Evolutionary conservation across 1,139 yeast genomes (phyloP).

Genomic region (Pichia cactophila): DNA sequence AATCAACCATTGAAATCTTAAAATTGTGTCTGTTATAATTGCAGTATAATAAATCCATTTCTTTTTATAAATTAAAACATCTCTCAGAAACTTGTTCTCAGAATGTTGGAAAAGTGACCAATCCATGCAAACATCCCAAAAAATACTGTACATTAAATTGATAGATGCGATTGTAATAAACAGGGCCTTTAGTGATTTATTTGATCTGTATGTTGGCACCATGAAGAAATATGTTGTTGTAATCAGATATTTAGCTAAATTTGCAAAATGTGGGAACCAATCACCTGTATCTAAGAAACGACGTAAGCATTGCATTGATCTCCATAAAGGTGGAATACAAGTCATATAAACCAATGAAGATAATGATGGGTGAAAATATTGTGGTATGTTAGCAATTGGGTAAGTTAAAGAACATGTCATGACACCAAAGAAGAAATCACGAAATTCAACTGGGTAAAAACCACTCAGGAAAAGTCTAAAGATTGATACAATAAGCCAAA

Average conservation of each 20-base stretch:
- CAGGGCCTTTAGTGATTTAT: slow-evolving; percentile 35
- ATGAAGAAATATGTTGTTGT: slow-evolving; percentile 63
- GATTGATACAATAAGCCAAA: slow-evolving; percentile 67
- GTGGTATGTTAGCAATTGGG: slow-evolving; percentile 75
- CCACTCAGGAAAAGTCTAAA: slow-evolving; percentile 78
- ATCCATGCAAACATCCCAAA: slow-evolving; percentile 95
- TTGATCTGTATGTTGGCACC: slow-evolving; percentile 75
- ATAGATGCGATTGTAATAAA: slow-evolving; percentile 68
- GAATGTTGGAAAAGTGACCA: slow-evolving; percentile 77
- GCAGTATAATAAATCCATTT: slow-evolving; percentile 67
- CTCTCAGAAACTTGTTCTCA: slow-evolving; percentile 57
- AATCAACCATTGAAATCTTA: slow-evolving; percentile 88
- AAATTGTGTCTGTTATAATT: slow-evolving; percentile 59
- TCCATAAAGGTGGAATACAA: slow-evolving; percentile 82
- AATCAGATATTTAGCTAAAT: slow-evolving; percentile 66
- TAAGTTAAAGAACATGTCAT: slow-evolving; percentile 82
- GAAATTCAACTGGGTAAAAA: slow-evolving; percentile 85
- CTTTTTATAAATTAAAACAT: slow-evolving; percentile 55
- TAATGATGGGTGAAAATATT: slow-evolving; percentile 77
- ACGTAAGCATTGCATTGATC: slow-evolving; percentile 81
- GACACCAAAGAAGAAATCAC: slow-evolving; percentile 91
- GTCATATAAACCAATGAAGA: slow-evolving; percentile 76
- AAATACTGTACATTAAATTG: slow-evolving; percentile 60
- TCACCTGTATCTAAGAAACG: slow-evolving; percentile 92
- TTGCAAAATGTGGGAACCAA: slow-evolving; percentile 93